Base-by-base conservation (phyloP, 2,329 filamentous ascomycete genomes). In the Rhinocladiella mackenziei region DNA sequence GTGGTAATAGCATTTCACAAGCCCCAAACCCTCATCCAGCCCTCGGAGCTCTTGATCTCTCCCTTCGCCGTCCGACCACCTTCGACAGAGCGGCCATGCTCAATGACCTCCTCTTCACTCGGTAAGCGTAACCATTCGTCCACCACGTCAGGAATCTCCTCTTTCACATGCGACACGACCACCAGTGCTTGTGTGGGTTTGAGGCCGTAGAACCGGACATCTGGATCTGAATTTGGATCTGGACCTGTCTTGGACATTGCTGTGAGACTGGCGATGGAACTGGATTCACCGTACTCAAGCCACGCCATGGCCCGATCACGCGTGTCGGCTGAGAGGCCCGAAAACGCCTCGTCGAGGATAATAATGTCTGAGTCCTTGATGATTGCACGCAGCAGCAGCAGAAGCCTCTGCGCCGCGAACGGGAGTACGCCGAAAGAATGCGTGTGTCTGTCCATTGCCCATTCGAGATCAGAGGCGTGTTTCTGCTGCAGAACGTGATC, bases 261-360 rank as follows among this genome's bases (percentile, higher is more conserved):
- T n/a, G n/a, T n/a, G n/a, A n/a, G n/a, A 3, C 2, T 17, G 10
- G 3, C 5, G 31, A 26, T 35, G 11, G 35, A 13, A 7, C 13
- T 76, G 4, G 60, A 63, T 59, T 84, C 76, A 8, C 84, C 84
- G 17, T 74, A 65, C 30, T 78, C 80, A 2, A 98, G 77, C 65
- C 94, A 95, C 0, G 84, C 67, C 47, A 92, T 76, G 58, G 89
- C 96, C 60, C 89, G 89, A 62, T 95, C 85, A n/a, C 91, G 76
- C 5, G 92, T 80, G 0, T 73, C 74, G 19, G 85, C 82, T 53
- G 91, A 83, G 77, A 95, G 89, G 39, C 88, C 86, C 33, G 85
- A 87, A 43, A 91, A 94, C 0, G 89, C 83, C 68, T 95, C 89
- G 59, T 95, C 89, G 1, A 94, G 75, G 13, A 95, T 82, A 2